phyloP scores from a whole-genome alignment of 441 rosid species.

The Erodium texanum region DNA sequence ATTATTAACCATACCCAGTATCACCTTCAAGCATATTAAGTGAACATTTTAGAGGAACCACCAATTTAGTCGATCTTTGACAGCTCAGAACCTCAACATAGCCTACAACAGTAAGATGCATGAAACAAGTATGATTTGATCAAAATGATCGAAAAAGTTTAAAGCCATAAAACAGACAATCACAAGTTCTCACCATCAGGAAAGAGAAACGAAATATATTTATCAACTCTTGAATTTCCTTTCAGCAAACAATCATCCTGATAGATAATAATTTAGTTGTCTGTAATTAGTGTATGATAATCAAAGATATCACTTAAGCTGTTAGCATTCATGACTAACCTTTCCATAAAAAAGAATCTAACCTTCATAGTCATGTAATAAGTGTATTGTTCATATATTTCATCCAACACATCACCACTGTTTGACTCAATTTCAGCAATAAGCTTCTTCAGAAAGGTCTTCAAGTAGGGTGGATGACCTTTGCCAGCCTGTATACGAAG shows the following conservation, averaged over 20 bases:
- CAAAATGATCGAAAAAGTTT: conserved; percentile 4
- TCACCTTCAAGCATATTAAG: conserved; percentile 95
- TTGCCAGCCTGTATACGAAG: conserved; percentile 34
- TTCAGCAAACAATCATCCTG: conserved; percentile 39
- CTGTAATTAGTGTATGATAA: not conserved
- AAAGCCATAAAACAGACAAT: not conserved
- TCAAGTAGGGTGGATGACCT: conserved; percentile 43
- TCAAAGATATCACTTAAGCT: not conserved
- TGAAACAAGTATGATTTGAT: not conserved
- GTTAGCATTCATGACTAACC: not conserved
- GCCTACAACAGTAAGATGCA: conserved; percentile 24
- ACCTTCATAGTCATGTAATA: conserved; percentile 62
- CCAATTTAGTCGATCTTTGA: conserved; percentile 40
- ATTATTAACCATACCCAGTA: conserved; percentile 49
- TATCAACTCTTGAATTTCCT: conserved; percentile 48
- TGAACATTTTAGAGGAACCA: conserved; percentile 60
- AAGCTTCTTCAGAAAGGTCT: conserved; percentile 64
- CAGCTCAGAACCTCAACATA: conserved; percentile 32
- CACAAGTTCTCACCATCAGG: conserved; percentile 40
- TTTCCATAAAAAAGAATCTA: conserved; percentile 1
- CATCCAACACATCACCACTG: conserved; percentile 49
- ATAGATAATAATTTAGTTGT: not conserved
- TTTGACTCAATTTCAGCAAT: conserved; percentile 59
- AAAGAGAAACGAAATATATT: conserved; percentile 65
- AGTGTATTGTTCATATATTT: conserved; percentile 57